Evolutionary conservation across 495 filamentous ascomycete species (phyloP).

Genomic region (Platismatia glauca): DNA sequence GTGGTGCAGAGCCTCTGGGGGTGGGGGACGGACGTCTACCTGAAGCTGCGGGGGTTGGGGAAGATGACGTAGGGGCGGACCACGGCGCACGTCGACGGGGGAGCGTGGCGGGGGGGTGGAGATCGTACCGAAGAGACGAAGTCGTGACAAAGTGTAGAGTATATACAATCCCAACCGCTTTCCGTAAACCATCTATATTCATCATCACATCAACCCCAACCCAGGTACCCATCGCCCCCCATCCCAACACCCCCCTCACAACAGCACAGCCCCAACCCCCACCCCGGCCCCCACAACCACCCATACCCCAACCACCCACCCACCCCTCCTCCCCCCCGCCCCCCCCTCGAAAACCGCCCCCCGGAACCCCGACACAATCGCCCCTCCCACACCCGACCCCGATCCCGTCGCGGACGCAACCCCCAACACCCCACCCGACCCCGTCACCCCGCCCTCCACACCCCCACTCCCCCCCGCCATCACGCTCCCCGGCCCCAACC

Average conservation of each 20-base stretch:
- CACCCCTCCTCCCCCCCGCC: neutral
- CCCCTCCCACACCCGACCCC: neutral
- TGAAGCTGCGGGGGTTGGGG: constrained; percentile 77
- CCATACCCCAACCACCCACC: neutral
- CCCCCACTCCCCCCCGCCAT: neutral
- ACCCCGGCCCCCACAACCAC: neutral
- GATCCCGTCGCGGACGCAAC: too few species aligned
- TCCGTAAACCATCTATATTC: neutral
- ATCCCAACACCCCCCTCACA: neutral
- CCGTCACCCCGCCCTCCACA: neutral
- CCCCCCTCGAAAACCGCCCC: neutral
- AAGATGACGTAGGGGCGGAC: constrained; percentile 44
- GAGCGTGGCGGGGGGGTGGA: neutral
- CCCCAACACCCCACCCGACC: neutral
- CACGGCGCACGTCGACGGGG: too few species aligned
- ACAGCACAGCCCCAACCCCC: neutral
- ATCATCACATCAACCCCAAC: neutral
- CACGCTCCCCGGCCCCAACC: neutral
- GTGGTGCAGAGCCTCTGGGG: constrained; percentile 88
- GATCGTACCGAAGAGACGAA: neutral
- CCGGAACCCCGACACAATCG: too few species aligned
- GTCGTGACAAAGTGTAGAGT: neutral
- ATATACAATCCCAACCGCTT: neutral
- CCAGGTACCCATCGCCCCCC: neutral
- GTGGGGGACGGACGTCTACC: constrained; percentile 83